Base-by-base conservation (phyloP, 257 asterid genomes). In the Eucommia ulmoides region DNA sequence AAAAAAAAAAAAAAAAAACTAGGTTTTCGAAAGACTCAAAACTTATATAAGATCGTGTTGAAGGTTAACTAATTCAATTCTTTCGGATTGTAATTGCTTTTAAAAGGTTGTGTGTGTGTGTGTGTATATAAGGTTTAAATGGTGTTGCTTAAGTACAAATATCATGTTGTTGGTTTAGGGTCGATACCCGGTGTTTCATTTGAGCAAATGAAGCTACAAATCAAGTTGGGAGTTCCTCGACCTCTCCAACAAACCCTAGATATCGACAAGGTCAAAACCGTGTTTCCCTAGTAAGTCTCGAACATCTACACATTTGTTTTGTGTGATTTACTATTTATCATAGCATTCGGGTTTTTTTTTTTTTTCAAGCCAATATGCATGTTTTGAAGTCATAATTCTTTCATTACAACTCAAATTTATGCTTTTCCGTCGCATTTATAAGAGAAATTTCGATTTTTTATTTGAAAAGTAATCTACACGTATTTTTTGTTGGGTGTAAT, bases 131-230 rank as follows among this genome's bases (percentile, higher is more conserved):
- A n/a, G n/a, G n/a, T n/a, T n/a, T n/a, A n/a, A n/a, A n/a, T n/a
- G n/a, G n/a, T n/a, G n/a, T n/a, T n/a, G n/a, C n/a, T n/a, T n/a
- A n/a, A n/a, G n/a, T n/a, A n/a, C n/a, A n/a, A n/a, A n/a, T n/a
- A n/a, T n/a, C n/a, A n/a, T 61, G 12, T 35, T 24, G 18, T 56
- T 70, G 42, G 9, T 51, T 48, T 75, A 83, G 95, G 96, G 50
- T 70, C 78, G 12, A 77, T 89, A 64, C 98, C 98, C 26, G 98
- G 98, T 41, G 94, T 89, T 58, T 66, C 96, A 1, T 82, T 82
- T 49, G 83, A 76, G 7, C 84, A 82, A 84, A 89, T 85, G 98
- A 89, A 89, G 62, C 76, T 89, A 22, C 96, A 89, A 77, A 85
- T 89, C 45, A 89, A 89, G 63, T 48, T 89, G 66, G 94, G 96